Percentiles rank a stretch among this genome's conserved stretches.
Evolutionary conservation across 192 early-diverging fungal genomes (phyloP).

Genomic region (Backusella macrospora): DNA sequence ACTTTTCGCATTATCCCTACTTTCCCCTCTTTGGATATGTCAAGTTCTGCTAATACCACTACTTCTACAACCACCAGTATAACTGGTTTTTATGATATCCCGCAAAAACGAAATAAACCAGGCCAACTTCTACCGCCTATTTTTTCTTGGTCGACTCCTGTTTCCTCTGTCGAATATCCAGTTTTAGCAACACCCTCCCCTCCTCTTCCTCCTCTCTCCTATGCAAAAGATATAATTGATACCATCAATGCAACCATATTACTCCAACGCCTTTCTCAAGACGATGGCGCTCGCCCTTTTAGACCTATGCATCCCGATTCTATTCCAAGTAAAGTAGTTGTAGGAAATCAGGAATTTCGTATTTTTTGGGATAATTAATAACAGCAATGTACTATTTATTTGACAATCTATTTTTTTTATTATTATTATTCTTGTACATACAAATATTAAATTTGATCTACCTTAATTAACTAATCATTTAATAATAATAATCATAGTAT

Average conservation of each 20-base stretch:
- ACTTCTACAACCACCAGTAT: not conserved
- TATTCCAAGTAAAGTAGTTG: slow-evolving; percentile 31
- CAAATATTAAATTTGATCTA: not conserved
- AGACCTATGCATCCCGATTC: slow-evolving; percentile 21
- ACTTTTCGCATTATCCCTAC: slow-evolving; percentile 29
- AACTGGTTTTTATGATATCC: not conserved
- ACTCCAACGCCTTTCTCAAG: slow-evolving; percentile 51
- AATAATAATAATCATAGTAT: no score
- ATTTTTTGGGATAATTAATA: slow-evolving; percentile 28
- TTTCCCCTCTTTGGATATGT: slow-evolving; percentile 5
- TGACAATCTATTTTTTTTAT: not conserved
- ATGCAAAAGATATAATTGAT: slow-evolving; percentile 34
- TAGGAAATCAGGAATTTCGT: slow-evolving; percentile 31
- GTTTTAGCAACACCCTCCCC: not conserved
- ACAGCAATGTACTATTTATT: not conserved
- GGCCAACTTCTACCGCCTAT: slow-evolving; percentile 9
- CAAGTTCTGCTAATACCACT: not conserved
- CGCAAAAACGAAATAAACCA: not conserved
- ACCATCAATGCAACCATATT: slow-evolving; percentile 39
- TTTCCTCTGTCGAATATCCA: not conserved
- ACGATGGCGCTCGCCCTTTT: slow-evolving; percentile 48
- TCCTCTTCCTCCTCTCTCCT: not conserved
- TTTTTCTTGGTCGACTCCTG: not conserved
- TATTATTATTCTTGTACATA: not conserved
- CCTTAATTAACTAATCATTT: not conserved